Evolutionary conservation across 371 early-diverging fungal genomes (phyloP), one percentile per base, ranked within the genome.

Genomic region (Syncephalastrum monosporum): DNA sequence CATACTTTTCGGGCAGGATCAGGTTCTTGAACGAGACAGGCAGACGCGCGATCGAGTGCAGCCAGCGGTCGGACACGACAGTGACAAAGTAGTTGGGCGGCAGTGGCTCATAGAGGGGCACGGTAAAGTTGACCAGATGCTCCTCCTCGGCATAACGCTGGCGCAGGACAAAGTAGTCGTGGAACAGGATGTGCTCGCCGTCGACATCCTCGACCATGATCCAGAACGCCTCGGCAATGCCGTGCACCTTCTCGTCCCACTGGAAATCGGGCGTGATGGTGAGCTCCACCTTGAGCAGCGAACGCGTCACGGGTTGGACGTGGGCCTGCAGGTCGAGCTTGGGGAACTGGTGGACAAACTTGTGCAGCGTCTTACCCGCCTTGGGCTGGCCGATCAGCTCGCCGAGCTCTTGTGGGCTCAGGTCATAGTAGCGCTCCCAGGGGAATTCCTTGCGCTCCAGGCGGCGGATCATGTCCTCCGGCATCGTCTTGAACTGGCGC

Each of bases 11-110:
- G 4, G 99, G 99, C 51, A 97, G 67, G 29, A 94, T 86, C 64
- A 97, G 67, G 59, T 93, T 92, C 74, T 87, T 85, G 82, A 99
- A 94, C 10, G 96, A 95, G 5, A 99, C 88, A 4, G 97, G 91
- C 60, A 94, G 68, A 15, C 91, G 82, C 24, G 95, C 89, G 64
- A 95, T 94, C 7, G 90, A 87, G 59, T 91, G 90, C 51, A 99
- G 60, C 99, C 99, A 99, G 6, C 96, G 86, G 74, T 99, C 99
- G 17, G 94, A 90, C 19, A 94, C 78, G 24, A 96, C 82, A 29
- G 87, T 79, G 53, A 99, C 88, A 80, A 94, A 97, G 74, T 93
- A 96, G 71, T 97, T 94, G 47, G 98, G 98, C 52, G 95, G 97
- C 47, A 96, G 72, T 17, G 97, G 97, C 17, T 96, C 97, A 46